phyloP scores from a whole-genome alignment of 352 stramenopile genomes.

The Thalassiosira oceanica region DNA sequence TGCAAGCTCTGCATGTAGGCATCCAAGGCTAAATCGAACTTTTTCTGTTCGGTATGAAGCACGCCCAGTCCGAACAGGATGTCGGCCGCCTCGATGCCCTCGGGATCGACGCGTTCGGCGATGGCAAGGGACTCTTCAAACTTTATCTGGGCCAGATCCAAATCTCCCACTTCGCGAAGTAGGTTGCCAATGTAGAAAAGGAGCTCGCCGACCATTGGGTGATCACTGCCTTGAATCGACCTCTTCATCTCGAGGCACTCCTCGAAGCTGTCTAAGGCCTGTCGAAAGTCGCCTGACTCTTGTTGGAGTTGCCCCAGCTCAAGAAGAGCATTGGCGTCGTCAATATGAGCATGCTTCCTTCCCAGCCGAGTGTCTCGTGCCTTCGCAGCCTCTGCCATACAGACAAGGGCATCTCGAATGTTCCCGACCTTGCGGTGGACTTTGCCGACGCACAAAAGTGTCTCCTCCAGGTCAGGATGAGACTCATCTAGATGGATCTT shows the following conservation, averaged over 20 bases:
- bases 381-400: slow-evolving; percentile 40
- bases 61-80: slow-evolving; percentile 58
- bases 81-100: slow-evolving; percentile 44
- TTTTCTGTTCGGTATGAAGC: slow-evolving; percentile 51
- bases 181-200: slow-evolving; percentile 61
- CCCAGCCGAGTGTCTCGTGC: slow-evolving; percentile 41
- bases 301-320: slow-evolving; percentile 59
- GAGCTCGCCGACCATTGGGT: slow-evolving; percentile 50
- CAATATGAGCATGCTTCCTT: slow-evolving; percentile 39
- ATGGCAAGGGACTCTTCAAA: slow-evolving; percentile 56
- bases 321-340: slow-evolving; percentile 54
- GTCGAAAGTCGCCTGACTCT: slow-evolving; percentile 41
- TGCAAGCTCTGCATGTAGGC: slow-evolving; percentile 46
- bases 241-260: slow-evolving; percentile 48
- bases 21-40: slow-evolving; percentile 50
- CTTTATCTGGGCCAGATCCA: slow-evolving; percentile 50
- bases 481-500: slow-evolving; percentile 50
- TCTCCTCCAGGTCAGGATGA: slow-evolving; percentile 55
- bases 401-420: slow-evolving; percentile 37
- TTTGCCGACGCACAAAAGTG: slow-evolving; percentile 48
- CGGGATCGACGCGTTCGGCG: slow-evolving; percentile 27
- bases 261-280: slow-evolving; percentile 56
- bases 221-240: slow-evolving; percentile 28
- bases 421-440: slow-evolving; percentile 52
- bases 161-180: slow-evolving; percentile 52